Conservation (phyloP, 2,329 filamentous ascomycete genomes). For the Allantophomopsis lycopodina region DNA sequence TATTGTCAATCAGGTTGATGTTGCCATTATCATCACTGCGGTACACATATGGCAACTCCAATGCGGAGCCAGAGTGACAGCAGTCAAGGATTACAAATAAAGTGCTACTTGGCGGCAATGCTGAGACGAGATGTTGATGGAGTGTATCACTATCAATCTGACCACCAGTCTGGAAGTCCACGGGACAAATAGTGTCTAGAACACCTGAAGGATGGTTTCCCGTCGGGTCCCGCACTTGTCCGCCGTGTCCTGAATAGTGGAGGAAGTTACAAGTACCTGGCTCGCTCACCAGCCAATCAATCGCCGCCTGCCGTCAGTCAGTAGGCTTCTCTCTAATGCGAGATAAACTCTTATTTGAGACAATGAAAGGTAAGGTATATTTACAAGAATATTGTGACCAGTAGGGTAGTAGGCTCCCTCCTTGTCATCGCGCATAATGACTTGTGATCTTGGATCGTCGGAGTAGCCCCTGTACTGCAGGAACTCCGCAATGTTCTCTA, state of each 20-base stretch:
- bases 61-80: constrained; percentile 44
- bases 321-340: too few species aligned
- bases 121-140: constrained; percentile 35
- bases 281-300: constrained; percentile 41
- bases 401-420: constrained; percentile 20
- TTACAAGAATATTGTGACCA: constrained; percentile 19
- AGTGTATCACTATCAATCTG: constrained; percentile 37
- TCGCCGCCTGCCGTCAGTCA: constrained; percentile 23
- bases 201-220: constrained; percentile 23
- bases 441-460: constrained; percentile 18
- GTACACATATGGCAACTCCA: constrained; percentile 44
- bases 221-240: constrained; percentile 32
- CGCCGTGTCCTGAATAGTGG: constrained; percentile 45
- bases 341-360: constrained; percentile 8
- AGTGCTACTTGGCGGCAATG: constrained; percentile 32
- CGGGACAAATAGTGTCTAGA: constrained; percentile 38
- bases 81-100: constrained; percentile 46
- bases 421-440: constrained; percentile 20
- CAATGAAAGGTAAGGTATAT: not conserved
- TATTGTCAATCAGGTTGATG: constrained; percentile 38
- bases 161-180: constrained; percentile 34
- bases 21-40: constrained; percentile 40
- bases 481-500: constrained; percentile 21
- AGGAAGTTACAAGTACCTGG: constrained; percentile 37
- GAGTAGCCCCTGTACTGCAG: constrained; percentile 23